phyloP scores from a whole-genome alignment of 306 rosid genomes.

The Carpinus fangiana region DNA sequence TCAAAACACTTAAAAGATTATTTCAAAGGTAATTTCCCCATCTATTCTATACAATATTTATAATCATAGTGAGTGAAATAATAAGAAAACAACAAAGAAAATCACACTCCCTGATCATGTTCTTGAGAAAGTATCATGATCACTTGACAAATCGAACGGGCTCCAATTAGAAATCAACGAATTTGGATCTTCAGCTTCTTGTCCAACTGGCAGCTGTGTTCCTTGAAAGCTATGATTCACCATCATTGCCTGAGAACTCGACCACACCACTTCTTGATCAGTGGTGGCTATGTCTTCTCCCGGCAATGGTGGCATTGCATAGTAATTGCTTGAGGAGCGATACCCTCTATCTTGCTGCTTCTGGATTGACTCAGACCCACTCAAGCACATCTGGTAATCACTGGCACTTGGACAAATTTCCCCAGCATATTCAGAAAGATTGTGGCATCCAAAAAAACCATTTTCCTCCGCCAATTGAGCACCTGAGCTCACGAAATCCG shows the following conservation, averaged over 20 bases:
- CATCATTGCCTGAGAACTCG: slow-evolving; percentile 49
- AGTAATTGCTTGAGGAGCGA: slow-evolving; percentile 35
- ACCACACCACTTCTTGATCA: slow-evolving; percentile 45
- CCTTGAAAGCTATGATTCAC: slow-evolving; percentile 39
- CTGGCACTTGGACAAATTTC: slow-evolving; percentile 20
- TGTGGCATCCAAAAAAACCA: slow-evolving; percentile 38
- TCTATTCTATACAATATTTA: slow-evolving; percentile 24
- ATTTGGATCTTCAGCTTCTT: slow-evolving; percentile 52
- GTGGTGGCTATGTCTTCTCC: slow-evolving; percentile 44
- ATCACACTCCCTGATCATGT: slow-evolving; percentile 23
- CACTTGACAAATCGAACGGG: slow-evolving; percentile 64
- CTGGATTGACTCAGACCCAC: slow-evolving; percentile 41
- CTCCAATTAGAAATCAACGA: slow-evolving; percentile 62
- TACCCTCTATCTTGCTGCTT: slow-evolving; percentile 25
- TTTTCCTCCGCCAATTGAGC: slow-evolving; percentile 33
- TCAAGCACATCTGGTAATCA: slow-evolving; percentile 27
- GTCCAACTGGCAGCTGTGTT: slow-evolving; percentile 40
- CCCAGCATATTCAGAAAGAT: slow-evolving; percentile 28
- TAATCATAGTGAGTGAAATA: slow-evolving; percentile 1
- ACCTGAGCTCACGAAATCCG: slow-evolving; percentile 29
- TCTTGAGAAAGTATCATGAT: slow-evolving; percentile 47
- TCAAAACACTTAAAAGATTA: slow-evolving; percentile 29
- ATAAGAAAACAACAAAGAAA: slow-evolving; percentile 29
- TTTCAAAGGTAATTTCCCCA: slow-evolving; percentile 11
- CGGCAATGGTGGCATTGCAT: slow-evolving; percentile 69